phyloP scores from a whole-genome alignment of 257 asterid species.

The Galeopsis tetrahit region DNA sequence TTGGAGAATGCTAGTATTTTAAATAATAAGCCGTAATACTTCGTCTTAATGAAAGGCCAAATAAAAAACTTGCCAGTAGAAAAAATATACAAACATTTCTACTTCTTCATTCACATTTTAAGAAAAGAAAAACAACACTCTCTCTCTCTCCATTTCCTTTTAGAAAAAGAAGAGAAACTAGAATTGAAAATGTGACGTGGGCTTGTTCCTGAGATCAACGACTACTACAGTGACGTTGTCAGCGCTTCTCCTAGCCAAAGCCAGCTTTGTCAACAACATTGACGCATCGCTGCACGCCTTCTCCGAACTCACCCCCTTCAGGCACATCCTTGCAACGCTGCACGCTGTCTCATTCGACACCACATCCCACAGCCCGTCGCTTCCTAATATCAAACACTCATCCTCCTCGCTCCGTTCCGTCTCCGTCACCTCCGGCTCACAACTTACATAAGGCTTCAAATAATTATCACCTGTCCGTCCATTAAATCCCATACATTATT shows the following conservation, averaged over 20 bases:
- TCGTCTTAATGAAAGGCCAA: background rate
- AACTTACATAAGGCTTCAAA: constrained; percentile 72
- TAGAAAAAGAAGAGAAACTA: background rate
- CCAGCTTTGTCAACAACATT: constrained; percentile 63
- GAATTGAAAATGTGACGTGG: constrained; percentile 11
- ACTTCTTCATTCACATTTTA: background rate
- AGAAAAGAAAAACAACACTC: background rate
- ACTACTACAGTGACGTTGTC: constrained; percentile 78
- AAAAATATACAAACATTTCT: background rate
- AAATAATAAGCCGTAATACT: background rate
- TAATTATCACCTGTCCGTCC: constrained; percentile 55
- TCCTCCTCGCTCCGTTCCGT: constrained; percentile 60
- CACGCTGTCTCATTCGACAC: constrained; percentile 77
- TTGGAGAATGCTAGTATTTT: no score
- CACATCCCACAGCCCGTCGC: constrained; percentile 91
- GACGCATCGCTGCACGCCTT: constrained; percentile 66
- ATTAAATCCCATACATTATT: background rate
- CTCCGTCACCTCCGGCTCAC: constrained; percentile 77
- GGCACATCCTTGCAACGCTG: constrained; percentile 61
- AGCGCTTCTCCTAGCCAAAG: constrained; percentile 65
- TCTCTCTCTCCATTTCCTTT: background rate
- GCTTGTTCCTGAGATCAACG: constrained; percentile 50
- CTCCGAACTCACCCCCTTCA: constrained; percentile 46
- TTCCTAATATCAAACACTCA: constrained; percentile 72
- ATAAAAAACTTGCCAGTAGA: background rate